Evolutionary conservation across 202 grass and related monocot species (phyloP).

Genomic region (Schoenoplectus triqueter): DNA sequence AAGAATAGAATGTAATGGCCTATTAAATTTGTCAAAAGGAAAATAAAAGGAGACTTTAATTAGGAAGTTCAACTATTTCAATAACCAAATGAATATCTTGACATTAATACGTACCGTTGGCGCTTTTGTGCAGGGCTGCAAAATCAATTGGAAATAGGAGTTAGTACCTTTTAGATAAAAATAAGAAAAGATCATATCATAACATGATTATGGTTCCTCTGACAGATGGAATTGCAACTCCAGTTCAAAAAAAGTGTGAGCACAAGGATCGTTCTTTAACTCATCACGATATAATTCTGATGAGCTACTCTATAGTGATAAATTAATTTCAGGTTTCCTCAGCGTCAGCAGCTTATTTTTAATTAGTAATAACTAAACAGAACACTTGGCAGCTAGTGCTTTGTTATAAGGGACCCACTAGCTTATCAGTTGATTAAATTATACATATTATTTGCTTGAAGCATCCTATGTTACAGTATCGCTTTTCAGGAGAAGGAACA

Average conservation of each 20-base stretch:
- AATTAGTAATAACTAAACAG: background rate
- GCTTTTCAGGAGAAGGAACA: conserved; percentile 22
- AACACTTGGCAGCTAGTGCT: background rate
- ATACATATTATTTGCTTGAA: conserved; percentile 11
- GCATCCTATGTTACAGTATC: background rate
- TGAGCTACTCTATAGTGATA: background rate
- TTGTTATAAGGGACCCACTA: background rate
- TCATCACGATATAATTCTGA: background rate
- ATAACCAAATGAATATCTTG: background rate
- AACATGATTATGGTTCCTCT: background rate
- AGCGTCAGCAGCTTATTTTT: background rate
- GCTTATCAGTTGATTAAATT: background rate
- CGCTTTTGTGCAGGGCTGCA: conserved; percentile 64
- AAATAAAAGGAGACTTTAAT: background rate
- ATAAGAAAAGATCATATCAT: background rate
- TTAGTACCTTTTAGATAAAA: background rate
- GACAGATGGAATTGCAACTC: background rate
- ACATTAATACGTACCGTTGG: conserved; percentile 56
- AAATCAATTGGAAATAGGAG: background rate
- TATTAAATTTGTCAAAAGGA: conserved; percentile 26
- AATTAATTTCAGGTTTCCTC: background rate
- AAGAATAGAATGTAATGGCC: conserved; percentile 58
- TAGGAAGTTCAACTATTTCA: background rate
- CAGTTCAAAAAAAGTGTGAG: background rate
- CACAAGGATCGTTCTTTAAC: background rate